These are phyloP conservation scores for Calendula officinalis DNA, from an alignment of 129 eudicot genomes.

Conservation along the genomic window DNA sequence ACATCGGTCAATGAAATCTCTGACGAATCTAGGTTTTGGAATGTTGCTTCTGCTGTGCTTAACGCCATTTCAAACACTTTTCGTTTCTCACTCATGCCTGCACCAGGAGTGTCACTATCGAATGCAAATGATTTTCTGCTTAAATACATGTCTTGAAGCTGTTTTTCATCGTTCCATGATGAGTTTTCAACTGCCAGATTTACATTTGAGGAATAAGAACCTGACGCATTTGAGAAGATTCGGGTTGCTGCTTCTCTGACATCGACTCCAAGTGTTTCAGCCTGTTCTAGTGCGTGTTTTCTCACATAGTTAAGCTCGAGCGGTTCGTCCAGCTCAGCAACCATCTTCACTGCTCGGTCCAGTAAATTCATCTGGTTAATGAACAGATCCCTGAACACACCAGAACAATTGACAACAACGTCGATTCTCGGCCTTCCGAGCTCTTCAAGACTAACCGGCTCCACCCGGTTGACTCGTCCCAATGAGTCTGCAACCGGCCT, in stretches of 20 bases:
- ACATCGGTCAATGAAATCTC: slow-evolving; percentile 85
- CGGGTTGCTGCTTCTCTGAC: slow-evolving; percentile 95
- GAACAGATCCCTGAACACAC: slow-evolving; percentile 97
- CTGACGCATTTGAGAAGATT: slow-evolving; percentile 92
- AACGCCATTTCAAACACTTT: slow-evolving; percentile 90
- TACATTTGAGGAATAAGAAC: slow-evolving; percentile 91
- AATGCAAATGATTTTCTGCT: slow-evolving; percentile 97
- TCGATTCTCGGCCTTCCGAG: slow-evolving; percentile 99
- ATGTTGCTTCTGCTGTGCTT: slow-evolving; percentile 87
- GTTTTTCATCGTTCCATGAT: slow-evolving; percentile 97
- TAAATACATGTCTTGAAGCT: slow-evolving; percentile 98
- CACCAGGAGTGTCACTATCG: slow-evolving; percentile 90
- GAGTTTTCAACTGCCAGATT: slow-evolving; percentile 99
- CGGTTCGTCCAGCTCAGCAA: slow-evolving; percentile 97
- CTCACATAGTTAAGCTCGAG: slow-evolving; percentile 79
- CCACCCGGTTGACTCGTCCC: slow-evolving; percentile 91
- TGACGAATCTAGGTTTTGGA: slow-evolving; percentile 83
- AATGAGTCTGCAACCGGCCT: slow-evolving; percentile 76
- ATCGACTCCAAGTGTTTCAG: slow-evolving; percentile 67
- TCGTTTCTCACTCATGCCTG: slow-evolving; percentile 86
- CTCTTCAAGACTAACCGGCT: slow-evolving; percentile 88
- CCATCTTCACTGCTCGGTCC: slow-evolving; percentile 97
- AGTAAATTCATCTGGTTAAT: slow-evolving; percentile 98
- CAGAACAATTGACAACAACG: slow-evolving; percentile 98
- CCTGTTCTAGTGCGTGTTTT: slow-evolving; percentile 94